A percentile compares a stretch with the other conserved stretches of the same genome.
phyloP scores from a whole-genome alignment of 2,329 filamentous ascomycete genomes.

The Paramyrothecium sp. region DNA sequence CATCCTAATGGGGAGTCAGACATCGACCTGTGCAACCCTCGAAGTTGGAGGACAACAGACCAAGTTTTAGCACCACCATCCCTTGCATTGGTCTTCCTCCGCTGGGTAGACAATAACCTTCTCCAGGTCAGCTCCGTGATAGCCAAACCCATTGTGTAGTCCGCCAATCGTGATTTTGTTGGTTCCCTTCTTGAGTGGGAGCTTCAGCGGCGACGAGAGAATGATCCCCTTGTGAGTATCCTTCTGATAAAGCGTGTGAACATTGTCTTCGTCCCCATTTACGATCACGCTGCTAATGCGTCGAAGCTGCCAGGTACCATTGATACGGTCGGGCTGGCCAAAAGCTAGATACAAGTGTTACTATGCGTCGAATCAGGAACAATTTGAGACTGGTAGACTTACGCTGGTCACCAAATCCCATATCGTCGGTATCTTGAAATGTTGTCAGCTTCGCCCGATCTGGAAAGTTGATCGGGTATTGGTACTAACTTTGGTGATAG shows the following conservation, averaged over 20 bases:
- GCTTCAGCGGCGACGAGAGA: slow-evolving; percentile 52
- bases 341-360: slow-evolving; percentile 10
- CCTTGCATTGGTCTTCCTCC: slow-evolving; percentile 27
- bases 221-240: slow-evolving; percentile 58
- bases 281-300: slow-evolving; percentile 60
- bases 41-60: too few species aligned
- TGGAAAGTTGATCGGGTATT: too few species aligned
- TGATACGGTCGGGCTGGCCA: slow-evolving; percentile 58
- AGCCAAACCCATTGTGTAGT: slow-evolving; percentile 51
- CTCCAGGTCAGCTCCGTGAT: slow-evolving; percentile 56
- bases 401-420: slow-evolving; percentile 56
- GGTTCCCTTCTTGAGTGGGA: slow-evolving; percentile 51
- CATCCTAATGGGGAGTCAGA: too few species aligned
- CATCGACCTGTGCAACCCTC: too few species aligned
- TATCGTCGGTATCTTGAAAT: slow-evolving; percentile 49
- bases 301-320: slow-evolving; percentile 57
- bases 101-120: slow-evolving; percentile 58
- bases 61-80: background rate
- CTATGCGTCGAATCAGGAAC: too few species aligned
- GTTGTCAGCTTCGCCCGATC: background rate
- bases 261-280: slow-evolving; percentile 41
- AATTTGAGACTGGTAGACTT: slow-evolving; percentile 15
- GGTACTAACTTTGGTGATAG: slow-evolving; percentile 45
- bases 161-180: slow-evolving; percentile 58
- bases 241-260: slow-evolving; percentile 51